Base-by-base conservation (phyloP, 768 basidiomycete genomes). In the Panaeolus papilionaceus region DNA sequence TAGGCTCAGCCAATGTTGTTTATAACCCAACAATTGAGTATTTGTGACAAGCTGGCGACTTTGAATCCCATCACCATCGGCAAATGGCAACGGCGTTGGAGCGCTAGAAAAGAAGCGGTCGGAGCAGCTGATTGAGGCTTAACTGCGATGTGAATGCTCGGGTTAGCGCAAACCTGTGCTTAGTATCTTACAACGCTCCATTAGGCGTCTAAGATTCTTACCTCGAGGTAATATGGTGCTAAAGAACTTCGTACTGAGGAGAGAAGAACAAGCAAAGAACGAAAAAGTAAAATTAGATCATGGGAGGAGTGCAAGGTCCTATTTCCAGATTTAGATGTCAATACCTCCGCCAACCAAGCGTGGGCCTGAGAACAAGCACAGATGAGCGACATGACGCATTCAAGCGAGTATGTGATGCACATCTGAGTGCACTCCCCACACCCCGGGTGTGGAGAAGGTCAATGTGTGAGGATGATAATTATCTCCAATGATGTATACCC, bases 81-180 rank as follows among this genome's bases (percentile, higher is more conserved):
- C 63, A 68, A 58, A 12, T 64, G 62, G 69, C 61, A 66, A 65
- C 67, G 73, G 72, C 62, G 63, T 65, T 74, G 73, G 73, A 73
- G 71, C 71, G 72, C 67, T 61, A 67, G 54, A 51, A 64, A 70
- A 63, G 49, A 72, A 71, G 68, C 68, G 70, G 54, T 38, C 20
- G 33, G 51, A 38, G 45, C 47, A 62, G 26, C 63, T 54, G 64
- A 66, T 63, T 33, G 54, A 58, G 54, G 33, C n/a, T 26, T 47
- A 47, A 65, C 42, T 63, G 58, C 65, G 67, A 68, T 63, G 65
- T 66, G 54, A 69, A 47, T 14, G n/a, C 61, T 62, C 61, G 20
- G 40, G 11, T 66, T 63, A 66, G 66, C 45, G 67, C 67, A 51
- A 64, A 40, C 66, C 61, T 38, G 64, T 49, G 68, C 67, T 71